Conservation (phyloP, 148 eudicot genomes). For the Pharnaceum exiguum region DNA sequence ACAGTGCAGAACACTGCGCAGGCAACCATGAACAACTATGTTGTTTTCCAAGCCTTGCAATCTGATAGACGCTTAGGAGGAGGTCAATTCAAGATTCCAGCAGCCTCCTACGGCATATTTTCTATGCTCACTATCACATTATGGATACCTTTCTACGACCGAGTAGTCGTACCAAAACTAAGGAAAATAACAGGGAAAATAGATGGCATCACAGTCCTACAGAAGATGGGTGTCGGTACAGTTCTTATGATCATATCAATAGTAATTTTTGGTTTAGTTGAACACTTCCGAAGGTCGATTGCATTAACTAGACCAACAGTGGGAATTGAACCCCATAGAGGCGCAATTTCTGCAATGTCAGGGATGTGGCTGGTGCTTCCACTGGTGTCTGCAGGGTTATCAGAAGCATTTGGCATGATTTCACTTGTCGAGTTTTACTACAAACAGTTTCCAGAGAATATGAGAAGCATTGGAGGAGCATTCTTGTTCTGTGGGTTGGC, state of each 20-base stretch:
- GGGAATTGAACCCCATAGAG: conserved; percentile 29
- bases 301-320: conserved; percentile 33
- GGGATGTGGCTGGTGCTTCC: conserved; percentile 51
- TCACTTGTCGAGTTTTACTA: conserved; percentile 53
- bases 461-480: conserved; percentile 68
- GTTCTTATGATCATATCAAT: conserved; percentile 27
- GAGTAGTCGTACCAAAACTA: conserved; percentile 43
- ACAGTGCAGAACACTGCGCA: conserved; percentile 28
- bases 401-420: conserved; percentile 45
- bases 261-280: conserved; percentile 30
- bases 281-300: conserved; percentile 23
- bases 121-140: conserved; percentile 43
- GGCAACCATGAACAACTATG: conserved; percentile 32
- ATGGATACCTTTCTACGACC: conserved; percentile 62
- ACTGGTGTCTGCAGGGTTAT: conserved; percentile 36
- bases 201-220: conserved; percentile 51
- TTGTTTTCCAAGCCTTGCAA: conserved; percentile 65
- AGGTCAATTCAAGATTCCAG: conserved; percentile 46
- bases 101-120: conserved; percentile 50
- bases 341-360: conserved; percentile 41
- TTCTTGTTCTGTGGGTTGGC: conserved; percentile 56
- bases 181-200: conserved; percentile 37
- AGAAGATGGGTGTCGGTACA: conserved; percentile 48
- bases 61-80: conserved; percentile 30
- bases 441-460: conserved; percentile 63